A percentile compares a stretch with the other conserved stretches of the same genome.
Evolutionary conservation across 306 rosid genomes (phyloP).

Genomic region (Gastrolobium bilobum): DNA sequence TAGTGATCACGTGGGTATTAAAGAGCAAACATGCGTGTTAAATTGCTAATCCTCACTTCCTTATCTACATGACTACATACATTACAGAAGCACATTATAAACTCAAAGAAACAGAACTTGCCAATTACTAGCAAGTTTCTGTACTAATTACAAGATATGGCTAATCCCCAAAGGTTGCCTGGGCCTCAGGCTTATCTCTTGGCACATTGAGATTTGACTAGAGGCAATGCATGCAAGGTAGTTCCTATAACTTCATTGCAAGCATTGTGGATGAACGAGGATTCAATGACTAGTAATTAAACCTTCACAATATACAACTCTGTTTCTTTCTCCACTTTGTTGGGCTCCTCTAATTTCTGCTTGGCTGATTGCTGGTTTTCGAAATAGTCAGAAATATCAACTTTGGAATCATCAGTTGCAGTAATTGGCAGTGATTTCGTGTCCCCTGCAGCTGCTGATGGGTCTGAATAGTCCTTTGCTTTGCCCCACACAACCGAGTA

Average conservation of each 20-base stretch:
- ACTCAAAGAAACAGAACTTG: too few relatives aligned
- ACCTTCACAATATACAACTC: background rate
- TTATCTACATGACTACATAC: too few relatives aligned
- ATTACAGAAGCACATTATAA: too few relatives aligned
- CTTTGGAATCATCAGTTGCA: background rate
- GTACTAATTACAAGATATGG: background rate
- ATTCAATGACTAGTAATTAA: background rate
- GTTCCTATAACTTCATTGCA: background rate
- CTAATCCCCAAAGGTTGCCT: background rate
- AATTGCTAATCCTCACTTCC: too few relatives aligned
- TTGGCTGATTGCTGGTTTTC: background rate
- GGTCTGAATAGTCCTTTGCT: slow-evolving; percentile 62
- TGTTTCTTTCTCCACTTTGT: slow-evolving; percentile 23
- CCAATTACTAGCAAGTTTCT: too few relatives aligned
- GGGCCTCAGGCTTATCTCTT: background rate
- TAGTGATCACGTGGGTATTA: too few relatives aligned
- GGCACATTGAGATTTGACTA: background rate
- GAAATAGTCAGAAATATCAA: background rate
- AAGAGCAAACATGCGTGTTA: too few relatives aligned
- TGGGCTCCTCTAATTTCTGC: slow-evolving; percentile 18
- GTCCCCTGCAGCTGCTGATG: background rate
- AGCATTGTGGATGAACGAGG: background rate
- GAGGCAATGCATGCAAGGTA: background rate
- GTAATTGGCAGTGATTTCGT: slow-evolving; percentile 37
- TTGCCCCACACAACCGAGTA: slow-evolving; percentile 86